Evolutionary conservation across 345 rosid species (phyloP).

Genomic region (Euclidium syriacum): DNA sequence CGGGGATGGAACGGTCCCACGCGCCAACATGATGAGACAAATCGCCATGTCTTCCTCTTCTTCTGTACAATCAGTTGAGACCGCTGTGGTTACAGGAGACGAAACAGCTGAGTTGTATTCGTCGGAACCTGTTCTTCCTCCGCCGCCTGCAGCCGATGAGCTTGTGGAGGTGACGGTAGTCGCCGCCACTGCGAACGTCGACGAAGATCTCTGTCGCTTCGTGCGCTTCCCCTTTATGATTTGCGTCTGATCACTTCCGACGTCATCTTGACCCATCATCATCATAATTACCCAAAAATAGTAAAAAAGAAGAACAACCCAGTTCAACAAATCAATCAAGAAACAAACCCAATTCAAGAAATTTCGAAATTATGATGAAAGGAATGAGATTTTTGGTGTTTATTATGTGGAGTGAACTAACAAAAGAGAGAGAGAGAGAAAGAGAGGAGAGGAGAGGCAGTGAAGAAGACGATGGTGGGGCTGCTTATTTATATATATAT

Average conservation of each 20-base stretch:
- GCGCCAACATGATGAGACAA: slow-evolving; percentile 82
- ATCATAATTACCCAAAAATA: not conserved
- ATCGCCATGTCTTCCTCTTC: slow-evolving; percentile 94
- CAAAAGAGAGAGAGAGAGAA: slow-evolving; percentile 24
- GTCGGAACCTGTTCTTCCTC: slow-evolving; percentile 26
- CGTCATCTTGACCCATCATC: slow-evolving; percentile 40
- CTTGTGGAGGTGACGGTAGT: slow-evolving; percentile 37
- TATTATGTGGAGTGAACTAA: slow-evolving; percentile 37
- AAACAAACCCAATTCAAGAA: slow-evolving; percentile 21
- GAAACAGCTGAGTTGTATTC: slow-evolving; percentile 34
- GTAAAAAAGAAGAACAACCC: not conserved
- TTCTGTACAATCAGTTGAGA: slow-evolving; percentile 42
- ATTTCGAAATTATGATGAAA: not conserved
- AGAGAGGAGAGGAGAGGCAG: slow-evolving; percentile 25
- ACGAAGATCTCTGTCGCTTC: slow-evolving; percentile 68
- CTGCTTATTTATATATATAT: slow-evolving; percentile 29
- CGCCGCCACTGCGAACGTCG: slow-evolving; percentile 30
- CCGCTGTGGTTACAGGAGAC: slow-evolving; percentile 40
- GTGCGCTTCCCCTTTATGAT: slow-evolving; percentile 72
- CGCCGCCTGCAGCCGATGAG: slow-evolving; percentile 43
- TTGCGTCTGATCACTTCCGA: slow-evolving; percentile 28
- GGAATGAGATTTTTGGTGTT: slow-evolving; percentile 19
- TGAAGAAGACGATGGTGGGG: slow-evolving; percentile 37
- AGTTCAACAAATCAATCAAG: slow-evolving; percentile 8
- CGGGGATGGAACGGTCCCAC: slow-evolving; percentile 29